A percentile compares a stretch with the other conserved stretches of the same genome.
phyloP scores from a whole-genome alignment of 2,329 filamentous ascomycete species.

The Aspergillus aculeatus region DNA sequence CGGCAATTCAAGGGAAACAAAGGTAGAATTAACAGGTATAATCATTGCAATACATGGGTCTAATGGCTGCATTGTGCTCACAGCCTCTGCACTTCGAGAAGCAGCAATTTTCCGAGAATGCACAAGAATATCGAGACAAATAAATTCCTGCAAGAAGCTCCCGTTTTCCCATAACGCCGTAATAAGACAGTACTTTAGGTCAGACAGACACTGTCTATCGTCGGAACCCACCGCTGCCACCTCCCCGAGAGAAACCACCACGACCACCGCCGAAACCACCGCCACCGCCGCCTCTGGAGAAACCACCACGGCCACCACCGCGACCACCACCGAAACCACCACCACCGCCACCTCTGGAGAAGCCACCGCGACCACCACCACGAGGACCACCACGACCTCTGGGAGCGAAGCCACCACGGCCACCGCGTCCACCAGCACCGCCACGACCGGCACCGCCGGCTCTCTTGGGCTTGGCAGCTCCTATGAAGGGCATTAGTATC shows the following conservation, averaged over 20 bases:
- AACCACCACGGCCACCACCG: constrained; percentile 49
- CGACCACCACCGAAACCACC: constrained; percentile 41
- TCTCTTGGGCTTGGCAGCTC: constrained; percentile 68
- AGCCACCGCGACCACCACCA: constrained; percentile 34
- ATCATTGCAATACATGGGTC: constrained; percentile 23
- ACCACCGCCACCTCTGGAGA: constrained; percentile 43
- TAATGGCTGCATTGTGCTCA: constrained; percentile 32
- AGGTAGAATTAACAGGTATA: constrained; percentile 2
- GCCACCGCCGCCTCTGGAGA: constrained; percentile 43
- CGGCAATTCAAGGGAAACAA: background rate
- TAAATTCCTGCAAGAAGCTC: constrained; percentile 39
- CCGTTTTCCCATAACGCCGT: constrained; percentile 45
- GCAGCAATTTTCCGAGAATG: constrained; percentile 35
- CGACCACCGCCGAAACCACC: constrained; percentile 47
- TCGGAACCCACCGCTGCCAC: constrained; percentile 26
- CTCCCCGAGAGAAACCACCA: constrained; percentile 33
- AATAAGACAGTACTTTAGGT: constrained; percentile 38
- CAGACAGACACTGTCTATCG: constrained; percentile 28
- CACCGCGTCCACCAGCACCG: constrained; percentile 45
- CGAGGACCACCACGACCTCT: constrained; percentile 55
- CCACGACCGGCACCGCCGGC: constrained; percentile 60
- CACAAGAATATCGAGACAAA: constrained; percentile 37
- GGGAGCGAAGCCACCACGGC: constrained; percentile 47
- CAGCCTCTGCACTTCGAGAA: constrained; percentile 29
- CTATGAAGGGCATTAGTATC: constrained; percentile 43